phyloP scores from a whole-genome alignment of 306 rosid species.

The Betula pendula region DNA sequence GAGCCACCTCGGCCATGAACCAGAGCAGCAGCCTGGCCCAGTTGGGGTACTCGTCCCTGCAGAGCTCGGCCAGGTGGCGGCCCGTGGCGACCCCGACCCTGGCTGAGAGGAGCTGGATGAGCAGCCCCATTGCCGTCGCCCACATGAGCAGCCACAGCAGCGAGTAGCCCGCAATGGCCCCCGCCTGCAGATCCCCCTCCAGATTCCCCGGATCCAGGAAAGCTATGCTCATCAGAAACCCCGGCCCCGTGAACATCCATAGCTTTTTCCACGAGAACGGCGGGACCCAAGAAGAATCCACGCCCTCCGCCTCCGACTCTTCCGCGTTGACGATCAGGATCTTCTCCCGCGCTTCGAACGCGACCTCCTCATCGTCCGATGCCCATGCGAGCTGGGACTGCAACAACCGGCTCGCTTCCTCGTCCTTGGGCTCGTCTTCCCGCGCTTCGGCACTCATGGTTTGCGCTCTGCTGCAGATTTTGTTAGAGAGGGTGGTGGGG shows the following conservation, averaged over 20 bases:
- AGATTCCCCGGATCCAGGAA: slow-evolving; percentile 90
- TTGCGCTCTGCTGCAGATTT: background rate
- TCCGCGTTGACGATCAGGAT: slow-evolving; percentile 54
- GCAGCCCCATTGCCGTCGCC: slow-evolving; percentile 79
- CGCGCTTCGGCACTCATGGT: slow-evolving; percentile 47
- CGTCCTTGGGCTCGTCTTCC: slow-evolving; percentile 43
- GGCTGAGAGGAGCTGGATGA: slow-evolving; percentile 71
- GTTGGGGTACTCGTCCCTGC: slow-evolving; percentile 74
- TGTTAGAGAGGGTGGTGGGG: background rate
- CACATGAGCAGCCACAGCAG: slow-evolving; percentile 80
- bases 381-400: slow-evolving; percentile 19
- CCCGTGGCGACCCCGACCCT: slow-evolving; percentile 84
- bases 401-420: slow-evolving; percentile 56
- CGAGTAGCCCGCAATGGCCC: slow-evolving; percentile 85
- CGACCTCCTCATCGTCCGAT: slow-evolving; percentile 40
- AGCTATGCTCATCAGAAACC: slow-evolving; percentile 90
- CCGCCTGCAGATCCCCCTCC: slow-evolving; percentile 89
- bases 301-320: slow-evolving; percentile 10
- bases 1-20: slow-evolving; percentile 92
- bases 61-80: slow-evolving; percentile 77
- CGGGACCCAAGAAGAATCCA: slow-evolving; percentile 36
- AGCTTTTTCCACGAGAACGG: slow-evolving; percentile 83
- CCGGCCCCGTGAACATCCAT: slow-evolving; percentile 84
- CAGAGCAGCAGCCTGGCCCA: slow-evolving; percentile 72
- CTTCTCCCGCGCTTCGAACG: slow-evolving; percentile 75